A percentile compares a stretch with the other conserved stretches of the same genome.
Evolutionary conservation across 495 filamentous ascomycete species (phyloP).

Genomic region (Penicillium cosmopolitanum): DNA sequence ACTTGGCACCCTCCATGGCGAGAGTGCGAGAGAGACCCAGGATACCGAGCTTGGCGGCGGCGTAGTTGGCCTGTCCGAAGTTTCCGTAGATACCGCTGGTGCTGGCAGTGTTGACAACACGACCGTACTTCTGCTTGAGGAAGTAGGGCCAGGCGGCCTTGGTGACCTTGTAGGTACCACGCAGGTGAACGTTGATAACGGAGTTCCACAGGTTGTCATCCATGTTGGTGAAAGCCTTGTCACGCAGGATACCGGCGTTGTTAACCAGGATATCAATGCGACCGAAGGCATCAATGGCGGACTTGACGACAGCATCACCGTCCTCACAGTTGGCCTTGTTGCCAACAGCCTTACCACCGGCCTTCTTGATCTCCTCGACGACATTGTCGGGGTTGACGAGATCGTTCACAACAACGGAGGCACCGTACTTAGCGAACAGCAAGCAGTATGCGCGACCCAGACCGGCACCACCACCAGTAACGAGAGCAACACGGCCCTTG

Average conservation of each 20-base stretch:
- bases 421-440: constrained; percentile 87
- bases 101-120: constrained; percentile 93
- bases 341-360: constrained; percentile 88
- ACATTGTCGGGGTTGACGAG: constrained; percentile 90
- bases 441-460: constrained; percentile 93
- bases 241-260: constrained; percentile 95
- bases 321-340: constrained; percentile 95
- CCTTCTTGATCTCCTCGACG: constrained; percentile 87
- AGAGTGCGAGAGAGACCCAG: constrained; percentile 92
- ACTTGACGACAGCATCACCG: constrained; percentile 89
- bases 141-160: constrained; percentile 99
- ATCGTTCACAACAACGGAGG: constrained; percentile 93
- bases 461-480: constrained; percentile 86
- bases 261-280: constrained; percentile 94
- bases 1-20: constrained; percentile 91
- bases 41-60: constrained; percentile 93
- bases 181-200: constrained; percentile 88
- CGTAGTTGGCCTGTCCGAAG: constrained; percentile 98
- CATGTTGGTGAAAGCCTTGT: constrained; percentile 99
- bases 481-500: constrained; percentile 85
- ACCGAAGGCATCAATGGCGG: constrained; percentile 90
- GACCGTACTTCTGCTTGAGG: constrained; percentile 98
- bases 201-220: constrained; percentile 91
- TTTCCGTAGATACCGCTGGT: constrained; percentile 98
- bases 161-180: constrained; percentile 95